phyloP scores from a whole-genome alignment of 2,329 filamentous ascomycete species.

The Karstenula rhodostoma region DNA sequence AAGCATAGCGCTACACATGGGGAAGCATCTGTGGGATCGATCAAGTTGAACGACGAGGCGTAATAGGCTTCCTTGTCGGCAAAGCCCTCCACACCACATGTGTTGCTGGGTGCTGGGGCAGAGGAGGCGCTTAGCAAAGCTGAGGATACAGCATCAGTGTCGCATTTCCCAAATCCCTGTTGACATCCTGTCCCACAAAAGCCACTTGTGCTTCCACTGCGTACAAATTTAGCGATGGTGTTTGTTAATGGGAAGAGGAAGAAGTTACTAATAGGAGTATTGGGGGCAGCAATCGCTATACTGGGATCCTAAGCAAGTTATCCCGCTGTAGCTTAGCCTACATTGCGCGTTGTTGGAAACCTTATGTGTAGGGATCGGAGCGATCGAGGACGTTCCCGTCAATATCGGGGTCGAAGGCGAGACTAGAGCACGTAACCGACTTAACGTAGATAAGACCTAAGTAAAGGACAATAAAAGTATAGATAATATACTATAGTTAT shows the following conservation, averaged over 20 bases:
- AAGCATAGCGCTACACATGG: not conserved
- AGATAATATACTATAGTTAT: too few species aligned
- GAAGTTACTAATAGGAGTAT: not conserved
- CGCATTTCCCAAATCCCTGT: not conserved
- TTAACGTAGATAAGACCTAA: too few species aligned
- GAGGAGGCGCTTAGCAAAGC: not conserved
- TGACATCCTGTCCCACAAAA: constrained; percentile 3
- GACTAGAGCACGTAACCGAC: too few species aligned
- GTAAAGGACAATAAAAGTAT: too few species aligned
- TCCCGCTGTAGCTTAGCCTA: not conserved
- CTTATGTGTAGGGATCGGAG: not conserved
- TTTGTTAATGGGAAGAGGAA: not conserved
- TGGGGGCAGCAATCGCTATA: not conserved
- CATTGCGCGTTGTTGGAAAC: not conserved
- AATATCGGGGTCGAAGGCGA: not conserved
- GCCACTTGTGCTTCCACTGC: not conserved
- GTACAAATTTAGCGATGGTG: not conserved
- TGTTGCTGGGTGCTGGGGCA: not conserved
- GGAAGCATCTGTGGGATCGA: not conserved
- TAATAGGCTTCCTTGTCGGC: constrained; percentile 1
- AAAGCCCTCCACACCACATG: constrained; percentile 2
- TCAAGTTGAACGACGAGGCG: constrained; percentile 4
- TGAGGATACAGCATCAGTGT: not conserved
- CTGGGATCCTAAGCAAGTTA: not conserved
- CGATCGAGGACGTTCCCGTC: not conserved